Conservation (phyloP, 1,284 basidiomycete genomes). For the Rhizopogon hawkerae region DNA sequence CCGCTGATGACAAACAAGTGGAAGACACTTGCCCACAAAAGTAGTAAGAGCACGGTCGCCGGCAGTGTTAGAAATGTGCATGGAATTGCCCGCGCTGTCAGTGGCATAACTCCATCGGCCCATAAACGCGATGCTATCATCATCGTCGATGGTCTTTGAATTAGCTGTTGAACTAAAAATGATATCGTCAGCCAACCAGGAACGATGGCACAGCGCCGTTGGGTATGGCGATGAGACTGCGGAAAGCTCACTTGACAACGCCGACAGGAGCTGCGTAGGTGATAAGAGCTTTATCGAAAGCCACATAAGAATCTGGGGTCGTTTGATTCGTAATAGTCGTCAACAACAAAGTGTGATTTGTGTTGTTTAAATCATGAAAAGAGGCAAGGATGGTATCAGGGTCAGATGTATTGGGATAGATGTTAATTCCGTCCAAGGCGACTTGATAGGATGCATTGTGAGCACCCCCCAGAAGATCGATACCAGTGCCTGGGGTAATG, state of each 20-base stretch:
- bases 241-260: slow-evolving; percentile 24
- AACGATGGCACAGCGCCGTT: slow-evolving; percentile 8
- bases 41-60: slow-evolving; percentile 38
- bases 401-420: slow-evolving; percentile 18
- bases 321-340: slow-evolving; percentile 31
- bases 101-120: slow-evolving; percentile 43
- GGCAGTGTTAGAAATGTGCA: slow-evolving; percentile 39
- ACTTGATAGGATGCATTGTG: slow-evolving; percentile 37
- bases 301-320: slow-evolving; percentile 33
- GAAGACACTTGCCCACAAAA: slow-evolving; percentile 39
- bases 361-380: slow-evolving; percentile 33
- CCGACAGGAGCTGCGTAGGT: slow-evolving; percentile 28
- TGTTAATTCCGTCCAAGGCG: slow-evolving; percentile 36
- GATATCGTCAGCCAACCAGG: slow-evolving; percentile 14
- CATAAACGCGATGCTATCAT: slow-evolving; percentile 32
- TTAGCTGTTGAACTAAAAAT: slow-evolving; percentile 31
- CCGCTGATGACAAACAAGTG: slow-evolving; percentile 3
- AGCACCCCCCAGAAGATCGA: slow-evolving; percentile 42
- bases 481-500: slow-evolving; percentile 40
- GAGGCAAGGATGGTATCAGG: slow-evolving; percentile 33
- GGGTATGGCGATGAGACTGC: not conserved
- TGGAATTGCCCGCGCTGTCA: slow-evolving; percentile 19
- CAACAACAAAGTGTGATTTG: slow-evolving; percentile 39
- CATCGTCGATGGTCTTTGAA: slow-evolving; percentile 31
- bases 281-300: slow-evolving; percentile 44